Base-by-base conservation (phyloP, 805 yeast species). In the Kazachstania africana region DNA sequence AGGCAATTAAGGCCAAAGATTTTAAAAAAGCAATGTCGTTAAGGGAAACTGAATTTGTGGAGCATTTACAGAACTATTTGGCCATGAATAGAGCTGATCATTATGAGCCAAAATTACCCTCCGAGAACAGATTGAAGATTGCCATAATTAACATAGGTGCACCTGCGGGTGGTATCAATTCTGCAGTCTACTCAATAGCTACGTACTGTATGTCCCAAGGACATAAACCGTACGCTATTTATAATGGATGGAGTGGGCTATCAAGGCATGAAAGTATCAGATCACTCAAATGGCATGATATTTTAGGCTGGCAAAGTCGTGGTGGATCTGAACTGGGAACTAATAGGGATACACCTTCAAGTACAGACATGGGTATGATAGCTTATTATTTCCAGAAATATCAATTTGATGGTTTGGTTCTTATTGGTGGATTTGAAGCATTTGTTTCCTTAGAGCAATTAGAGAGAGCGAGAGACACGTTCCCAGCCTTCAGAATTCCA, bases 281-380 rank as follows among this genome's bases (percentile, higher is more conserved):
- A 40, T 62, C 71, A 25, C 60, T 80, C 36, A 53, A 64, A 17
- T 80, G 88, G 88, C 48, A 75, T 29, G 77, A 73, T 27, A 72
- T 80, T 44, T 76, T 74, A 42, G 75, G 74, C 20, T 80, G 87
- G 87, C 72, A 73, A 43, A 66, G 71, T 27, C 55, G 63, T 32
- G 93, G 93, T 53, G 93, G 93, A 33, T 75, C 82, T 8, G 88
- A 78, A 56, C 65, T 80, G 29, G 93, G 93, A 47, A 80, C 93
- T 26, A 80, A 80, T 59, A 65, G 91, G 55, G 57, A 69, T 16
- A 67, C 78, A 8, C 87, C 88, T 6, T 60, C 64, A 37, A 78
- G 72, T 32, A 63, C 70, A 14, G 78, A 79, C 56, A 60, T 72
- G 35, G 91, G 88, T 27, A 60, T 69, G 53, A 68, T 80, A 33